Evolutionary conservation across 73 alveolate species (phyloP).

Genomic region (Tetrahymena malaccensis): DNA sequence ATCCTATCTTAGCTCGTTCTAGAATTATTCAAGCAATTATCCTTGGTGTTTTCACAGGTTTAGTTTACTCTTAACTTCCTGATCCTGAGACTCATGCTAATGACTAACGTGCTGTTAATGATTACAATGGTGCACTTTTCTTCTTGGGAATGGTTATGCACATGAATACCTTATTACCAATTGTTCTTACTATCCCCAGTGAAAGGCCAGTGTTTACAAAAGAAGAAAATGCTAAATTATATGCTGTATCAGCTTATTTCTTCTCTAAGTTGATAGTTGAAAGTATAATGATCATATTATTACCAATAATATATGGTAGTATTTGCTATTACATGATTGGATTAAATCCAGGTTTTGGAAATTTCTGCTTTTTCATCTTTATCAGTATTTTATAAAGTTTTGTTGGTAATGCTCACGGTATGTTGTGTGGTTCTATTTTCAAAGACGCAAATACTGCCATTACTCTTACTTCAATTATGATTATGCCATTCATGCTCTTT

Average conservation of each 20-base stretch:
- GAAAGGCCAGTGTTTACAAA: conserved; percentile 64
- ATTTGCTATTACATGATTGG: neutral
- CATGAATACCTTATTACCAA: conserved; percentile 28
- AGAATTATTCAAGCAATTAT: conserved; percentile 1
- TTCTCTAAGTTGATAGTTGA: conserved; percentile 48
- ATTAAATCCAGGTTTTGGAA: neutral
- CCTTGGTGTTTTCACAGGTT: conserved; percentile 20
- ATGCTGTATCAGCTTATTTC: conserved; percentile 51
- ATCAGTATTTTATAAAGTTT: neutral
- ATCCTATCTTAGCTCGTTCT: neutral
- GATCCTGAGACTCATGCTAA: neutral
- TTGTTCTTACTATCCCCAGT: conserved; percentile 52
- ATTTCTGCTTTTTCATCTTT: neutral
- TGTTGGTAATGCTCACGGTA: conserved; percentile 41
- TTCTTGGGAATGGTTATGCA: conserved; percentile 38
- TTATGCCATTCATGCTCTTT: conserved; percentile 56
- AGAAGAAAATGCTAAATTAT: conserved; percentile 48
- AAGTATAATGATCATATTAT: neutral
- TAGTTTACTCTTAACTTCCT: conserved; percentile 19
- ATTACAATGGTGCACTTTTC: conserved; percentile 66
- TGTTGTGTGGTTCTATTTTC: conserved; percentile 48
- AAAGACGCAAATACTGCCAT: conserved; percentile 47
- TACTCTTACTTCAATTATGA: conserved; percentile 26
- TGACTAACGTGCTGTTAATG: conserved; percentile 33
- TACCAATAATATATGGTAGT: neutral